Conservation (phyloP, 495 filamentous ascomycete species). For the Penicillium lagena region DNA sequence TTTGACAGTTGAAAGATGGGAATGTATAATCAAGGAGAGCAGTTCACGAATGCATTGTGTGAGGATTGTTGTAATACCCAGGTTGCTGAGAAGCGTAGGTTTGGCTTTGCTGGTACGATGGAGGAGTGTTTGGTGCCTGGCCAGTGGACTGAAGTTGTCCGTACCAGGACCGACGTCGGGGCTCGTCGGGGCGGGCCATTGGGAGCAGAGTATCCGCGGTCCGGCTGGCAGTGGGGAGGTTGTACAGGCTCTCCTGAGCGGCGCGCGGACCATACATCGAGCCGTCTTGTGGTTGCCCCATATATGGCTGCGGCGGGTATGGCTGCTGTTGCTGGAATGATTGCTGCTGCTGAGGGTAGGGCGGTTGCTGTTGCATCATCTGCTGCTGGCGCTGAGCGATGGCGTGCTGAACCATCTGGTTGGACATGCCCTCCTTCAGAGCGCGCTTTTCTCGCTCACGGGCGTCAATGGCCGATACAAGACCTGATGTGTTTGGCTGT, state of each 20-base stretch:
- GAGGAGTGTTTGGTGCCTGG: conserved; percentile 12
- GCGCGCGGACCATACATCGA: conserved; percentile 13
- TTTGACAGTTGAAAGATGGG: not conserved
- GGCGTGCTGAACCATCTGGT: conserved; percentile 71
- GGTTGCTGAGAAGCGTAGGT: conserved; percentile 16
- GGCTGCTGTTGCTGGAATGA: not conserved
- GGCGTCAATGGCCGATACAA: conserved; percentile 71
- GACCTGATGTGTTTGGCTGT: conserved; percentile 43
- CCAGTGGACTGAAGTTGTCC: conserved; percentile 16
- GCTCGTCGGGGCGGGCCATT: conserved; percentile 24
- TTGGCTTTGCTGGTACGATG: conserved; percentile 23
- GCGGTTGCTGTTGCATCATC: conserved; percentile 32
- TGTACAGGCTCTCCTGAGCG: conserved; percentile 26
- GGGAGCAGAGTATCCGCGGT: conserved; percentile 39
- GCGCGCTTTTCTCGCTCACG: conserved; percentile 68
- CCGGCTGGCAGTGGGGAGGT: conserved; percentile 33
- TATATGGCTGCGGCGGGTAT: too few species aligned
- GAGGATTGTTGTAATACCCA: conserved; percentile 18
- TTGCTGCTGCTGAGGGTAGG: conserved; percentile 10
- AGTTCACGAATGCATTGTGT: conserved; percentile 15
- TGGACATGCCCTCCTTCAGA: conserved; percentile 64
- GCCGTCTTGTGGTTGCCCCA: conserved; percentile 3
- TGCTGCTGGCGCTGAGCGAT: conserved; percentile 68
- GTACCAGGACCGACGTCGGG: conserved; percentile 37
- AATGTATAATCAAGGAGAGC: not conserved